Percentiles rank a stretch among this genome's conserved stretches.
These are phyloP conservation scores for Globisporangium viniferum DNA, from an alignment of 352 stramenopile species.

Conservation along the genomic window DNA sequence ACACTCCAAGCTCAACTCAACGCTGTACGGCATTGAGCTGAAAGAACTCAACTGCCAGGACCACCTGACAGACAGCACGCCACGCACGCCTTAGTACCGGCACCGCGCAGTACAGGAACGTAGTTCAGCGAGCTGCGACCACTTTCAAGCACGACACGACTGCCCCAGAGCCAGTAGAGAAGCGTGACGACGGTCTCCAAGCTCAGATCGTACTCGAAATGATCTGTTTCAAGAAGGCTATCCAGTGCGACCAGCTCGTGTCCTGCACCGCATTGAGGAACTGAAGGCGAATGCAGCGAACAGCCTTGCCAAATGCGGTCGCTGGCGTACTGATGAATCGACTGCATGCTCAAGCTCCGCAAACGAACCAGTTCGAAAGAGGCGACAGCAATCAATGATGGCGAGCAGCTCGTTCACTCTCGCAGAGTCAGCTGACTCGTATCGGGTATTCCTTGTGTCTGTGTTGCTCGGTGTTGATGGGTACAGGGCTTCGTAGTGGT, in stretches of 20 bases:
- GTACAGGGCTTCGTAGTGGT: too few relatives aligned
- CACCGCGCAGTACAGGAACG: too few relatives aligned
- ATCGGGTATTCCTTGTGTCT: too few relatives aligned
- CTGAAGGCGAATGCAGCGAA: constrained; percentile 28
- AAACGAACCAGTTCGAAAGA: constrained; percentile 58
- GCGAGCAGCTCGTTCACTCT: constrained; percentile 41
- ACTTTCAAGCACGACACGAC: too few relatives aligned
- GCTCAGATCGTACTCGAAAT: too few relatives aligned
- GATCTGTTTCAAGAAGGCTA: constrained; percentile 28
- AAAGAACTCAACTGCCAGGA: too few relatives aligned
- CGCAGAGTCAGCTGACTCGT: constrained; percentile 9
- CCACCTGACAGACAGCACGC: too few relatives aligned
- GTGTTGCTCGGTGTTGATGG: too few relatives aligned
- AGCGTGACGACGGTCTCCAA: too few relatives aligned
- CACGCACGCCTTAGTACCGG: too few relatives aligned
- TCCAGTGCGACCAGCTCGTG: constrained; percentile 41
- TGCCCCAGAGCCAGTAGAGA: constrained; percentile 3
- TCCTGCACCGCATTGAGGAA: constrained; percentile 38
- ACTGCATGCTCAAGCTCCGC: constrained; percentile 65
- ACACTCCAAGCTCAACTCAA: neutral
- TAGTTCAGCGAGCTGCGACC: too few relatives aligned
- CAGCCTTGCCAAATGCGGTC: constrained; percentile 41
- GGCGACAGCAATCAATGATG: constrained; percentile 19
- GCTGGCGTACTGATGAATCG: constrained; percentile 62
- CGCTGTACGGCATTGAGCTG: too few relatives aligned